A percentile compares a stretch with the other conserved stretches of the same genome.
Evolutionary conservation across 2,329 filamentous ascomycete species (phyloP).

Genomic region (Colletotrichum liriopes): DNA sequence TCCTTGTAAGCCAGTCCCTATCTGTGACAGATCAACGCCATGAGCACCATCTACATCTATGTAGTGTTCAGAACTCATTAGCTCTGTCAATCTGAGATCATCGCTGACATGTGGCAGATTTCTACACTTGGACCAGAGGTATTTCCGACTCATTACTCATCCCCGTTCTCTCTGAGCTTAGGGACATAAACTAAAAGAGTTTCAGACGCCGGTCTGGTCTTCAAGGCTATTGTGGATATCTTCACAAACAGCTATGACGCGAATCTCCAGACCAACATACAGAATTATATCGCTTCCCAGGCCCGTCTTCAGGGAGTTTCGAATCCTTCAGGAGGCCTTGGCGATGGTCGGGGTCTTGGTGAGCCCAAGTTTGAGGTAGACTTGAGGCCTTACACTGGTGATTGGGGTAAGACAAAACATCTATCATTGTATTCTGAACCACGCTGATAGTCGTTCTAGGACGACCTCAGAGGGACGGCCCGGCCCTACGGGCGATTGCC

Average conservation of each 20-base stretch:
- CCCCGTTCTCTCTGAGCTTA: not conserved
- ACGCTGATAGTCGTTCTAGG: slow-evolving; percentile 53
- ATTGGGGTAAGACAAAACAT: slow-evolving; percentile 68
- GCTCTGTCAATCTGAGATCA: not conserved
- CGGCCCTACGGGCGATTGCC: slow-evolving; percentile 81
- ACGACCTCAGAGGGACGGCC: slow-evolving; percentile 85
- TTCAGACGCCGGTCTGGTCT: slow-evolving; percentile 76
- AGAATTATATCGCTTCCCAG: slow-evolving; percentile 79
- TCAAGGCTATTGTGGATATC: slow-evolving; percentile 78
- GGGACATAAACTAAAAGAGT: not conserved
- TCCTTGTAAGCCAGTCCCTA: slow-evolving; percentile 63
- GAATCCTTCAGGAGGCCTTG: slow-evolving; percentile 77
- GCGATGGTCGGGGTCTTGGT: slow-evolving; percentile 70
- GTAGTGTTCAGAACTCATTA: not conserved
- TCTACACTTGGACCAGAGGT: slow-evolving; percentile 81
- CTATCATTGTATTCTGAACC: rapidly evolving
- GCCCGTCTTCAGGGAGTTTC: slow-evolving; percentile 76
- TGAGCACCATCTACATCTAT: not conserved
- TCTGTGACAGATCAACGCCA: not conserved
- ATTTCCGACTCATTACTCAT: not conserved
- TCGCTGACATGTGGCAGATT: slow-evolving; percentile 67
- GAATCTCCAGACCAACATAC: slow-evolving; percentile 71
- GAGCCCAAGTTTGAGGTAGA: slow-evolving; percentile 83
- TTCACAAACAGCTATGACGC: slow-evolving; percentile 73
- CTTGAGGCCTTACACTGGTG: slow-evolving; percentile 73